phyloP scores from a whole-genome alignment of 352 stramenopile species.

The Phytophthora hibernalis region DNA sequence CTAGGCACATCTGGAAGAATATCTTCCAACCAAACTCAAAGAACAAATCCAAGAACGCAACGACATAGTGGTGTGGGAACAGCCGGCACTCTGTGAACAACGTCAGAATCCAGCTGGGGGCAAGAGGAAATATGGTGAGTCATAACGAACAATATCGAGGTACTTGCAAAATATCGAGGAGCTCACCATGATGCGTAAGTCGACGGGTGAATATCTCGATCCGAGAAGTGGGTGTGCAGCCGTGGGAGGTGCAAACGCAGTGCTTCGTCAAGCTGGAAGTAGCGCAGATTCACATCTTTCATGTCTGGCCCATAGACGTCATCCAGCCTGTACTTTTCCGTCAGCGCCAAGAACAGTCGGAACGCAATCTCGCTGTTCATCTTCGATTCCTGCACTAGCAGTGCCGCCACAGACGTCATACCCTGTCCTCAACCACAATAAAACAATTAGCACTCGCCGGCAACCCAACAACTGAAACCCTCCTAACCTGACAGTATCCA shows the following conservation, averaged over 20 bases:
- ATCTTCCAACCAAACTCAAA: conserved; percentile 60
- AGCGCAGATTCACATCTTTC: conserved; percentile 61
- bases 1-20: conserved; percentile 52
- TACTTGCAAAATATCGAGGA: not conserved
- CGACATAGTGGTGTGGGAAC: conserved; percentile 45
- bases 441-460: not conserved
- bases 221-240: conserved; percentile 53
- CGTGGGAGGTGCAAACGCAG: conserved; percentile 46
- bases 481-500: conserved; percentile 56
- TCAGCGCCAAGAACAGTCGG: conserved; percentile 55
- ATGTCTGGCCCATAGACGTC: conserved; percentile 55
- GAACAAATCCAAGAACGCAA: conserved; percentile 56
- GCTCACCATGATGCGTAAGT: conserved; percentile 57
- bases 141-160: not conserved
- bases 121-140: not conserved
- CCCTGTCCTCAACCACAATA: conserved; percentile 26
- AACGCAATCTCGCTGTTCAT: conserved; percentile 58
- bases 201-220: conserved; percentile 52
- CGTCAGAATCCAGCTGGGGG: conserved; percentile 55
- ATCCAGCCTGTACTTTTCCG: conserved; percentile 60
- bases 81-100: conserved; percentile 60
- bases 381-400: conserved; percentile 55
- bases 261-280: conserved; percentile 58
- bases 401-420: conserved; percentile 54
- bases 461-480: not conserved